phyloP scores from a whole-genome alignment of 768 basidiomycete species.

The Rhodotorula kratochvilovae region DNA sequence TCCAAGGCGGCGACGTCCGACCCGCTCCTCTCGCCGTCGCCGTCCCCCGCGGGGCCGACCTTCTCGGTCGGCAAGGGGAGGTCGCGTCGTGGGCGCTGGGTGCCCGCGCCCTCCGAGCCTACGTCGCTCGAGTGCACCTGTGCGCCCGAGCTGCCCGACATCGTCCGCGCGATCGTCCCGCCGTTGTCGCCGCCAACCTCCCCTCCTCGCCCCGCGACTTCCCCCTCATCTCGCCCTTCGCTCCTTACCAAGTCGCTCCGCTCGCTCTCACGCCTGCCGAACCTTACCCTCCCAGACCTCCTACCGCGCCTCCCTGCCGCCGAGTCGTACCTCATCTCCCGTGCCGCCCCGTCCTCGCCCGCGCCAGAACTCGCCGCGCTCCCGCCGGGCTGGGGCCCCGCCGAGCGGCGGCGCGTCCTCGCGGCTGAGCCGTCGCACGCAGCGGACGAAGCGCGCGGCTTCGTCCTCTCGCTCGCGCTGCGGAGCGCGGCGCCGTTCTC shows the following conservation, averaged over 20 bases:
- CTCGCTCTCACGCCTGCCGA: slow-evolving; percentile 25
- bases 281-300: slow-evolving; percentile 14
- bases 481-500: neutral
- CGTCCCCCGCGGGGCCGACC: neutral
- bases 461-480: neutral
- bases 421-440: slow-evolving; percentile 26
- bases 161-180: neutral
- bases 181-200: neutral
- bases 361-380: neutral
- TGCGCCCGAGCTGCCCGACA: slow-evolving; percentile 5
- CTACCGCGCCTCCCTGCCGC: slow-evolving; percentile 5
- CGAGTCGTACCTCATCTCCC: slow-evolving; percentile 6
- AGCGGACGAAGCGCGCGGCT: slow-evolving; percentile 27
- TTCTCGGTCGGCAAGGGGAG: slow-evolving; percentile 1
- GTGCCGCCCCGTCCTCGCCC: neutral
- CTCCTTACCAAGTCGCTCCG: slow-evolving; percentile 34
- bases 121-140: neutral
- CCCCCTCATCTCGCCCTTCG: neutral
- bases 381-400: slow-evolving; percentile 24
- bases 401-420: slow-evolving; percentile 23
- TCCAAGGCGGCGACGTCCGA: slow-evolving; percentile 16
- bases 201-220: neutral
- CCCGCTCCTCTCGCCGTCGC: slow-evolving; percentile 25
- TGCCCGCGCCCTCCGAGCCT: slow-evolving; percentile 9
- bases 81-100: slow-evolving; percentile 1